A percentile compares a stretch with the other conserved stretches of the same genome.
These are phyloP conservation scores for Naematelia encephala DNA, from an alignment of 768 basidiomycete species.

Conservation along the genomic window DNA sequence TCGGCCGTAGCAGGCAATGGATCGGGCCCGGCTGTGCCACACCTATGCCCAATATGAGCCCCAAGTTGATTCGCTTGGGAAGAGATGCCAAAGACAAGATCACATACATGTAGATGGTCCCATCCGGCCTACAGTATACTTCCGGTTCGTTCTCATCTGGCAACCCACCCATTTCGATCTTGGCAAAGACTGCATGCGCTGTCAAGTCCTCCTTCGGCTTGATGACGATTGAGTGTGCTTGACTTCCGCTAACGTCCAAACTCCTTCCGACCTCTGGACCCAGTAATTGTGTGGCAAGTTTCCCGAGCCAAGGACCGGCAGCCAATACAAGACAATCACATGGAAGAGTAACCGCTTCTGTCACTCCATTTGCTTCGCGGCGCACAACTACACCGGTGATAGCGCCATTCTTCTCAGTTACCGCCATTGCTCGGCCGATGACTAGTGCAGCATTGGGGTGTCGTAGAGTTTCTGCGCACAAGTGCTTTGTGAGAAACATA, in stretches of 20 bases:
- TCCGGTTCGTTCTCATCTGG: neutral
- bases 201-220: conserved; percentile 52
- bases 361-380: conserved; percentile 8
- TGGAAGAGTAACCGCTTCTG: conserved; percentile 45
- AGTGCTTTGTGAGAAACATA: too few relatives aligned
- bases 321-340: conserved; percentile 69
- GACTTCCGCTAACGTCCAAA: conserved; percentile 23
- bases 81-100: neutral
- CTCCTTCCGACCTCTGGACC: conserved; percentile 5
- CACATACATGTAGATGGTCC: neutral
- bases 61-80: neutral
- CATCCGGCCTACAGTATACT: neutral
- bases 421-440: conserved; percentile 20
- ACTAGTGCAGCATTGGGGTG: conserved; percentile 20
- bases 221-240: conserved; percentile 28
- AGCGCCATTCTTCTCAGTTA: neutral
- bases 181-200: conserved; percentile 49
- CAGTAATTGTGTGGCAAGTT: conserved; percentile 50
- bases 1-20: conserved; percentile 2
- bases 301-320: conserved; percentile 76
- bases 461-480: too few relatives aligned
- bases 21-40: neutral
- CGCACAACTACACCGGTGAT: conserved; percentile 8
- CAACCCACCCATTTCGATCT: neutral
- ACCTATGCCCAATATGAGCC: too few relatives aligned